Conservation (phyloP, 2,329 filamentous ascomycete genomes). For the Lachnellula occidentalis region DNA sequence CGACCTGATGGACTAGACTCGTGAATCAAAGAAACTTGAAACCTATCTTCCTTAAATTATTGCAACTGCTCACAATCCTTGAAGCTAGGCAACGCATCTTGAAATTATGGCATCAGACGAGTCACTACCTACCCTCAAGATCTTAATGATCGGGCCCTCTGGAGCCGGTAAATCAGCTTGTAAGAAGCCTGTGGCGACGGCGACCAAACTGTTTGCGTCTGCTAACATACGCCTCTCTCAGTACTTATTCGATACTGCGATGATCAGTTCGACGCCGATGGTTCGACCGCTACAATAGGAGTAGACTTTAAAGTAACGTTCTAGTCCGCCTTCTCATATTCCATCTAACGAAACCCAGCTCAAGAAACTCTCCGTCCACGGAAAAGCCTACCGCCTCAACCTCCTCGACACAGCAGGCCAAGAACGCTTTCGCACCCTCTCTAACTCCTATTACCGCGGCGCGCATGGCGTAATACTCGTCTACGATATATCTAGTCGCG, state of each 20-base stretch:
- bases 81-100: neutral
- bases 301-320: conserved; percentile 49
- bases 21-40: conserved; percentile 7
- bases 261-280: conserved; percentile 51
- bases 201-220: neutral
- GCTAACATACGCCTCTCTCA: conserved; percentile 23
- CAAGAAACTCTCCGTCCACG: conserved; percentile 48
- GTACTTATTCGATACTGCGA: conserved; percentile 52
- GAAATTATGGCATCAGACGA: conserved; percentile 40
- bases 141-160: conserved; percentile 50
- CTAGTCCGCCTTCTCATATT: neutral
- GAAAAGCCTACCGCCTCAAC: conserved; percentile 46
- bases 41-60: neutral
- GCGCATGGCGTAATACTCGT: conserved; percentile 93
- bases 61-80: no score
- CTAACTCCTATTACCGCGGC: conserved; percentile 89
- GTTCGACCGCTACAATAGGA: conserved; percentile 49
- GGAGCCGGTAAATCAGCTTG: conserved; percentile 51
- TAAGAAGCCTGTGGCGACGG: conserved; percentile 32
- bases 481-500: conserved; percentile 75
- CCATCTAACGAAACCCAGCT: conserved; percentile 32
- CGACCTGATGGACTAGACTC: conserved; percentile 4
- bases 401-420: conserved; percentile 85
- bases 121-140: conserved; percentile 45
- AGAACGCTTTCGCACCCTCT: conserved; percentile 91